Evolutionary conservation across 1,284 basidiomycete species (phyloP).

Genomic region (Heterobasidion parviporum): DNA sequence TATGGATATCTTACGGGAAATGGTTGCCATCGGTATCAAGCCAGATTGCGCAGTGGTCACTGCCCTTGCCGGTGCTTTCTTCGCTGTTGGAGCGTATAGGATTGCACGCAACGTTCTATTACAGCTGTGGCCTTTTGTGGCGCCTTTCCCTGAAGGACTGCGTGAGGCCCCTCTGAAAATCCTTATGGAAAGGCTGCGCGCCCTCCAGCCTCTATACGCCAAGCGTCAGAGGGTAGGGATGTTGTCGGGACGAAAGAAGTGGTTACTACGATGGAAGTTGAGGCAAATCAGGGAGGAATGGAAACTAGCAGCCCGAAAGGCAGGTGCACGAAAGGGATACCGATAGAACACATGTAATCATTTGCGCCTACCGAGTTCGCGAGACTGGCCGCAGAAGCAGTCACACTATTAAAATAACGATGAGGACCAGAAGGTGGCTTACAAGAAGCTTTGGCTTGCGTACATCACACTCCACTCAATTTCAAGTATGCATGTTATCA

Average conservation of each 20-base stretch:
- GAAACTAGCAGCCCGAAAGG: background rate
- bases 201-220: slow-evolving; percentile 33
- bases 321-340: background rate
- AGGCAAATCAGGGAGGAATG: slow-evolving; percentile 7
- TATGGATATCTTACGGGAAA: slow-evolving; percentile 45
- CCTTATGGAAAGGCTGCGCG: slow-evolving; percentile 3
- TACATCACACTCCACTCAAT: too few species aligned
- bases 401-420: too few species aligned
- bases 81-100: slow-evolving; percentile 40
- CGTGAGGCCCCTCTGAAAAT: slow-evolving; percentile 26
- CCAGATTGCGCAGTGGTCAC: slow-evolving; percentile 65
- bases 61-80: slow-evolving; percentile 60
- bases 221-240: background rate
- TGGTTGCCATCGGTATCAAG: slow-evolving; percentile 50
- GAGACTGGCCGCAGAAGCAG: too few species aligned
- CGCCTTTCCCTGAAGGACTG: slow-evolving; percentile 46
- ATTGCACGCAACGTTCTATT: slow-evolving; percentile 46
- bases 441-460: too few species aligned
- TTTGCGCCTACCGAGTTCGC: too few species aligned
- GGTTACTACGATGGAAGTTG: slow-evolving; percentile 18
- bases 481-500: background rate
- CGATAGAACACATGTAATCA: too few species aligned
- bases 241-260: slow-evolving; percentile 7
- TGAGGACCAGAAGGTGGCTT: too few species aligned
- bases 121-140: slow-evolving; percentile 56